Evolutionary conservation across 495 filamentous ascomycete species (phyloP), one percentile per base, ranked within the genome.

Genomic region (Annulohypoxylon nitens): DNA sequence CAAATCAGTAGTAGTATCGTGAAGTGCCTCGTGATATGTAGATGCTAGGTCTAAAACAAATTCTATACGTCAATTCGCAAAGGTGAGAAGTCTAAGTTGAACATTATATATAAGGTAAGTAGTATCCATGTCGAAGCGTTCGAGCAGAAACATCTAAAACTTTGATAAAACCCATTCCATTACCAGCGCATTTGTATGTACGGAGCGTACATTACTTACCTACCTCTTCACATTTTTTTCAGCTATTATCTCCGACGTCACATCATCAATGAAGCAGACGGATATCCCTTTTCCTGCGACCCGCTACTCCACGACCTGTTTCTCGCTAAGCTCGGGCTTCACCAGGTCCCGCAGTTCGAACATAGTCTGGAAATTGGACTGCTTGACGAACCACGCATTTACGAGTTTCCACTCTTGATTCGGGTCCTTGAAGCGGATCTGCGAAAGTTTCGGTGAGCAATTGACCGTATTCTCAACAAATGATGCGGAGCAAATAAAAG

Each of bases 301-400:
- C 43, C 5, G 43, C 18, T 20, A 47, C 16, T 16, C n/a, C 61
- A 25, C 67, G 43, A 16, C 64, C 45, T n/a, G 4, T 33, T 10
- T 37, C 50, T 68, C 53, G 10, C 10, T 18, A 10, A 20, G 61
- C 47, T 73, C 72, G 16, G 84, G 85, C 67, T 78, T 78, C 55
- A 87, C 84, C 36, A 87, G 54, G 12, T 84, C 78, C 50, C 86
- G 77, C 48, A 81, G 41, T 57, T 80, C 76, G 70, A 92, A 92
- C 37, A 79, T 83, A 8, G 88, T 86, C 34, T 85, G 81, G 79
- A 91, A 92, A 73, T 91, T 86, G 55, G 85, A 78, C 79, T 92
- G 91, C 78, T 90, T 86, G 61, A 92, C 89, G 67, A 93, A 92
- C 91, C 91, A 93, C 14, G 89, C 89, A 78, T 92, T 92, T 54